phyloP scores from a whole-genome alignment of 2,329 filamentous ascomycete genomes.

The Penicillium sp. region DNA sequence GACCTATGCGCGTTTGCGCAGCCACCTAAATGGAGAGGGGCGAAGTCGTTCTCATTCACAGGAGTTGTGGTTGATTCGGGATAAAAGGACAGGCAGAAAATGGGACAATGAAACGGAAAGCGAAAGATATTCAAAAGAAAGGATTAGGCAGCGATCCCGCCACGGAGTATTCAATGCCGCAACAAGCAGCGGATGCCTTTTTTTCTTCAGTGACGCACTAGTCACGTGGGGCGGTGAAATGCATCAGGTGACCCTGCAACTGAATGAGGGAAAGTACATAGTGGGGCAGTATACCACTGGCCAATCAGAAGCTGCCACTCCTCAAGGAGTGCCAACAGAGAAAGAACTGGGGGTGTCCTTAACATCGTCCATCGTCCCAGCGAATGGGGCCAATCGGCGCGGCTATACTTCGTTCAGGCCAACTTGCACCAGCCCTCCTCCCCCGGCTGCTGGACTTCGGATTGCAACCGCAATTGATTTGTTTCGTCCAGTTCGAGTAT shows the following conservation, averaged over 20 bases:
- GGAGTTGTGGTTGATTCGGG: neutral
- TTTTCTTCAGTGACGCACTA: conserved; percentile 31
- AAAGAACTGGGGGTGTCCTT: no score
- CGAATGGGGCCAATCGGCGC: neutral
- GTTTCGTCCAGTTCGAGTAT: conserved; percentile 11
- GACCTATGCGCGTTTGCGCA: conserved; percentile 32
- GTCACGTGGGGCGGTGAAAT: conserved; percentile 25
- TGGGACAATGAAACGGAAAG: neutral
- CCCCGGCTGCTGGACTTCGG: conserved; percentile 4
- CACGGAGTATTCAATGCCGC: conserved; percentile 5
- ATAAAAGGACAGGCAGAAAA: conserved; percentile 1
- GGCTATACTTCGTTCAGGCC: conserved; percentile 17
- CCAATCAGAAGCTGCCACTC: conserved; percentile 34
- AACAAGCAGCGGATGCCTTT: conserved; percentile 1
- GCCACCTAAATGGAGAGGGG: conserved; percentile 24
- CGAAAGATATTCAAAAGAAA: neutral
- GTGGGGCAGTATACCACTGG: conserved; percentile 8
- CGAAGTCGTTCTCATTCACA: conserved; percentile 27
- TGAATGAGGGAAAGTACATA: no score
- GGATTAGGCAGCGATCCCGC: conserved; percentile 18
- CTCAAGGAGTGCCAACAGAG: neutral
- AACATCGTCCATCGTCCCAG: conserved; percentile 31
- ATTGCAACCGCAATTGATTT: conserved; percentile 17
- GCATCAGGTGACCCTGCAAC: conserved; percentile 19
- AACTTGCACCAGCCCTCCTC: conserved; percentile 20